A percentile compares a stretch with the other conserved stretches of the same genome.
phyloP scores from a whole-genome alignment of 148 eudicot species.

The Arctostaphylos glauca region DNA sequence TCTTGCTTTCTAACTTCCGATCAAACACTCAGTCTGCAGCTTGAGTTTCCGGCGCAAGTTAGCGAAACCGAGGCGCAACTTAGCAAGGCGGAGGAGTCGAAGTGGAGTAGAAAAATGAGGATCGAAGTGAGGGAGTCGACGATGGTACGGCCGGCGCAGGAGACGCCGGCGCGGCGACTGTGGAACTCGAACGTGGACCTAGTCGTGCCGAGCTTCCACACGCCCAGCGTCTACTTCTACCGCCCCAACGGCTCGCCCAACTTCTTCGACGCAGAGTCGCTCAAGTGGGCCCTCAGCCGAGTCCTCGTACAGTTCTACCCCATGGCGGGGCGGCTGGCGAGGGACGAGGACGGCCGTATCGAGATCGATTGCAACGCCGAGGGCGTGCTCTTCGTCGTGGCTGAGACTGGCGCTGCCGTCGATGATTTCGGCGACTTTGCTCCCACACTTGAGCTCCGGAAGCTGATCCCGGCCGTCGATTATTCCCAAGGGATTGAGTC shows the following conservation, averaged over 20 bases:
- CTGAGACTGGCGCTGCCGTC: conserved; percentile 30
- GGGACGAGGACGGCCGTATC: conserved; percentile 44
- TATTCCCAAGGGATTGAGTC: conserved; percentile 34
- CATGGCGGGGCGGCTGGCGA: conserved; percentile 42
- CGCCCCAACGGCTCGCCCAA: conserved; percentile 28
- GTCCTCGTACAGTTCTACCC: conserved; percentile 48
- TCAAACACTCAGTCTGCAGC: neutral
- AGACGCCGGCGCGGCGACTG: conserved; percentile 33
- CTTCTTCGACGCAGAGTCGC: conserved; percentile 31
- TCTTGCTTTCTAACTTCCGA: neutral
- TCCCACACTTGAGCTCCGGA: conserved; percentile 42
- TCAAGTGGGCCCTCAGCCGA: conserved; percentile 34
- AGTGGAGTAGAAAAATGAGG: conserved; percentile 20
- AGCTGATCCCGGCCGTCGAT: conserved; percentile 46
- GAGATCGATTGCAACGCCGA: conserved; percentile 50
- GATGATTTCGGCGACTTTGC: conserved; percentile 52
- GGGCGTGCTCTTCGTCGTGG: conserved; percentile 53
- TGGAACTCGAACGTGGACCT: conserved; percentile 49
- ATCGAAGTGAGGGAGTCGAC: conserved; percentile 33
- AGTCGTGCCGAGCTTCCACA: conserved; percentile 38
- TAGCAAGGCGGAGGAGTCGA: neutral
- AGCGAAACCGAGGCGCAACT: neutral
- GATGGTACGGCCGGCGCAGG: conserved; percentile 40
- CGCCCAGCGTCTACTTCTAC: conserved; percentile 47
- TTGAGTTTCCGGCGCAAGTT: neutral